Conservation (phyloP, 2,329 filamentous ascomycete species). For the Nakataea oryzae region DNA sequence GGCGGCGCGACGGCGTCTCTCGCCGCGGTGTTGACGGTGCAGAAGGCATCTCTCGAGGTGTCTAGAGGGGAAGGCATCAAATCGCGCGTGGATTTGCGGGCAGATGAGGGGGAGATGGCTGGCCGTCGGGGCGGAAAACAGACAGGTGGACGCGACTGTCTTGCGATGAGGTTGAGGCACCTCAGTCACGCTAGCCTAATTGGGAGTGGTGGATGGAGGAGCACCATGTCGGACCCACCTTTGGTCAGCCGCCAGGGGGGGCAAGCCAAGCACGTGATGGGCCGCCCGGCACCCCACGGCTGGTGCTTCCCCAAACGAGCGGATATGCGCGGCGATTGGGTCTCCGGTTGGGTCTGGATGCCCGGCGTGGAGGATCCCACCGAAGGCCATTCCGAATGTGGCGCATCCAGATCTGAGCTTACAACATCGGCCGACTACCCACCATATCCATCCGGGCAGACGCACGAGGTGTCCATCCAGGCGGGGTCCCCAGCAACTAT, state of each 20-base stretch:
- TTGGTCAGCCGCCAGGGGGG: slow-evolving; percentile 1
- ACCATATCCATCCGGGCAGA: background rate
- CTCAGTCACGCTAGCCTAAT: slow-evolving; percentile 1
- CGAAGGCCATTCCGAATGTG: background rate
- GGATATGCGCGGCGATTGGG: background rate
- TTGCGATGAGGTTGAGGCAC: slow-evolving; percentile 4
- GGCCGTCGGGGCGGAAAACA: slow-evolving; percentile 1
- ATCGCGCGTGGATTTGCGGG: background rate
- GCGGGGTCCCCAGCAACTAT: background rate
- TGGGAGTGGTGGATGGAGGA: background rate
- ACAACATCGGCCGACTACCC: too few relatives aligned
- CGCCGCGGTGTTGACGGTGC: background rate
- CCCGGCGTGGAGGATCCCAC: background rate
- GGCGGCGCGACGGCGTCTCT: slow-evolving; percentile 28
- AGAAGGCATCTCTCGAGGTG: background rate
- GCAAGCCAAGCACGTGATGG: background rate
- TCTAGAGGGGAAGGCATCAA: slow-evolving; percentile 1
- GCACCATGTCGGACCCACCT: background rate
- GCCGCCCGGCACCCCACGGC: background rate
- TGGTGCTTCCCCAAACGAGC: background rate
- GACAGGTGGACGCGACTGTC: slow-evolving; percentile 1
- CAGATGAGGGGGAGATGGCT: background rate
- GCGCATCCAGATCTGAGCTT: background rate
- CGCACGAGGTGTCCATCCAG: background rate
- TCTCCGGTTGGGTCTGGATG: background rate